These are phyloP conservation scores for Ciborinia camelliae DNA, from an alignment of 2,329 filamentous ascomycete species.

Conservation along the genomic window DNA sequence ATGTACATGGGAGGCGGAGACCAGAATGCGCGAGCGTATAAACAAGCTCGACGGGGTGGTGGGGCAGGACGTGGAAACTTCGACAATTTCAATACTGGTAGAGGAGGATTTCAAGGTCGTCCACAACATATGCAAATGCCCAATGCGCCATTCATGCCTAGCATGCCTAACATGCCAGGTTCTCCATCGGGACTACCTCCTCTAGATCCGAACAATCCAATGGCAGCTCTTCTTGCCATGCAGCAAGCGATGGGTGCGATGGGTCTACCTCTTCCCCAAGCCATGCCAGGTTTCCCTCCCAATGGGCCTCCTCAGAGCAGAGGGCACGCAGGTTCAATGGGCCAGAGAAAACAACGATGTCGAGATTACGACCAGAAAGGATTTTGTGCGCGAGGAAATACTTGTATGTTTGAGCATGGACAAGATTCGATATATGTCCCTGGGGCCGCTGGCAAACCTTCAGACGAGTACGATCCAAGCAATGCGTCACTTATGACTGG, in stretches of 20 bases:
- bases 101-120: slow-evolving; percentile 32
- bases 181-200: slow-evolving; percentile 41
- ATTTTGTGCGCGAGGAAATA: slow-evolving; percentile 63
- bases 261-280: slow-evolving; percentile 45
- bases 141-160: slow-evolving; percentile 24
- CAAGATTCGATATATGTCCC: slow-evolving; percentile 47
- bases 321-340: slow-evolving; percentile 7
- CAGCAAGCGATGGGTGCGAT: slow-evolving; percentile 45
- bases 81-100: slow-evolving; percentile 36
- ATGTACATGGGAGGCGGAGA: slow-evolving; percentile 35
- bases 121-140: slow-evolving; percentile 27
- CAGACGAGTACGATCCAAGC: slow-evolving; percentile 56
- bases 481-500: slow-evolving; percentile 46
- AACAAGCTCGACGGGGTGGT: slow-evolving; percentile 57
- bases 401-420: slow-evolving; percentile 68
- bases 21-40: slow-evolving; percentile 48
- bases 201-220: slow-evolving; percentile 57
- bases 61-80: slow-evolving; percentile 41
- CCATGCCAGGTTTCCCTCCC: slow-evolving; percentile 39
- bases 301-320: slow-evolving; percentile 15
- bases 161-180: slow-evolving; percentile 27
- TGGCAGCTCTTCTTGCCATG: slow-evolving; percentile 60
- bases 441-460: slow-evolving; percentile 23
- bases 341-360: slow-evolving; percentile 47
- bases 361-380: slow-evolving; percentile 71